Evolutionary conservation across 768 basidiomycete genomes (phyloP).

Genomic region (Russula sp.): DNA sequence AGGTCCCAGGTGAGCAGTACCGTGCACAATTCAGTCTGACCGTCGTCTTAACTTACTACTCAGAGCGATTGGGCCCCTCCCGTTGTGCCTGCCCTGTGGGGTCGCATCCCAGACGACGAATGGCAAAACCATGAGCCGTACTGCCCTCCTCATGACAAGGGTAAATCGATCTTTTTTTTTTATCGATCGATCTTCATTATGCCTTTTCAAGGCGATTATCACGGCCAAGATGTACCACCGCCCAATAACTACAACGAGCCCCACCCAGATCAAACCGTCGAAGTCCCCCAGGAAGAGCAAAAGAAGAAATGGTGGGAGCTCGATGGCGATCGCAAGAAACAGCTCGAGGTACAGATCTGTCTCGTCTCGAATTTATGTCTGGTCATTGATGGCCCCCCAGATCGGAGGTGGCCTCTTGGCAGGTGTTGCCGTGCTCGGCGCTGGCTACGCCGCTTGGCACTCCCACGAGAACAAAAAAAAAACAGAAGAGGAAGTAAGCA

Average conservation of each 20-base stretch:
- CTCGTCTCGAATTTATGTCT: background rate
- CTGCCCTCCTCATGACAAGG: constrained; percentile 19
- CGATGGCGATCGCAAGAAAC: constrained; percentile 48
- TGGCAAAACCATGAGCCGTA: constrained; percentile 3
- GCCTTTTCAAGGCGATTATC: constrained; percentile 1
- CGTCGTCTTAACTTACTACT: background rate
- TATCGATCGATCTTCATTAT: background rate
- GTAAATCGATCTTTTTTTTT: background rate
- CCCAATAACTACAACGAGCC: constrained; percentile 23
- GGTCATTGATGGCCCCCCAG: constrained; percentile 29
- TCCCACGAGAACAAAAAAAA: constrained; percentile 42
- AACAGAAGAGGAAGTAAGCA: constrained; percentile 45
- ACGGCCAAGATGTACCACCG: constrained; percentile 13
- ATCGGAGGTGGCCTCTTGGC: constrained; percentile 56
- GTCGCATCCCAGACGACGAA: constrained; percentile 35
- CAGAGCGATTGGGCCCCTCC: constrained; percentile 65
- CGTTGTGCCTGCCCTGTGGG: constrained; percentile 62
- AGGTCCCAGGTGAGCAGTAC: constrained; percentile 45
- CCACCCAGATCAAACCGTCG: constrained; percentile 27
- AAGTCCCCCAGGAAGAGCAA: constrained; percentile 38
- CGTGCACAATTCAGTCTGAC: background rate
- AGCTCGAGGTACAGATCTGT: constrained; percentile 40
- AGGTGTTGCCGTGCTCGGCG: constrained; percentile 46
- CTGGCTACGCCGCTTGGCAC: constrained; percentile 45
- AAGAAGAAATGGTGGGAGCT: constrained; percentile 51